Conservation (phyloP, 495 filamentous ascomycete species). For the Hypoxylon fuscum region DNA sequence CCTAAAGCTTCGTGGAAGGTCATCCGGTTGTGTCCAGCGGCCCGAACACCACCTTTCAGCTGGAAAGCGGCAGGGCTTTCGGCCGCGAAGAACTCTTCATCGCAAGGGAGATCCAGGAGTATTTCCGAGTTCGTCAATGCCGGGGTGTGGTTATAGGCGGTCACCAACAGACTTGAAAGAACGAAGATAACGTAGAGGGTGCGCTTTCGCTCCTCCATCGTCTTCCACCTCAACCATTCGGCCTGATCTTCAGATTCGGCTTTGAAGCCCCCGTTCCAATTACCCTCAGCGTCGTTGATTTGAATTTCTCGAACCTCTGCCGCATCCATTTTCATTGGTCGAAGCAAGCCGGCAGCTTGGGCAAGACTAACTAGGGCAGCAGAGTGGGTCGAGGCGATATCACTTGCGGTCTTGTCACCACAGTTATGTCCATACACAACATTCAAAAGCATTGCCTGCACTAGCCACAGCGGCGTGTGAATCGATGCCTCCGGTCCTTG, state of each 20-base stretch:
- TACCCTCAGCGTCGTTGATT: slow-evolving; percentile 58
- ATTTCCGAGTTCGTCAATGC: slow-evolving; percentile 96
- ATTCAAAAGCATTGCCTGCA: slow-evolving; percentile 98
- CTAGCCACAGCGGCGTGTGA: slow-evolving; percentile 92
- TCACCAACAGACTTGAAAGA: slow-evolving; percentile 88
- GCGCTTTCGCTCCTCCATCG: slow-evolving; percentile 89
- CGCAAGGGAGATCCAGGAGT: slow-evolving; percentile 87
- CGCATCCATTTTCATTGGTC: slow-evolving; percentile 58
- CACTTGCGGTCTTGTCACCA: slow-evolving; percentile 87
- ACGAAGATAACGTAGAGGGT: slow-evolving; percentile 91
- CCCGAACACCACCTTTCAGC: slow-evolving; percentile 73
- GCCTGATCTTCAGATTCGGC: slow-evolving; percentile 72
- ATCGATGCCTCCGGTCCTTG: slow-evolving; percentile 70
- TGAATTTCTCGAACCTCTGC: slow-evolving; percentile 48
- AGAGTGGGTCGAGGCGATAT: slow-evolving; percentile 92
- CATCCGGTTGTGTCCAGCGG: slow-evolving; percentile 70
- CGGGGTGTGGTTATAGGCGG: slow-evolving; percentile 91
- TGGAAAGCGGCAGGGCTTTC: slow-evolving; percentile 82
- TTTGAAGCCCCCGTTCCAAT: slow-evolving; percentile 56
- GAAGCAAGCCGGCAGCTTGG: slow-evolving; percentile 80
- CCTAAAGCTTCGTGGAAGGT: slow-evolving; percentile 81
- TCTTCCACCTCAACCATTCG: slow-evolving; percentile 91
- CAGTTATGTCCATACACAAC: slow-evolving; percentile 96
- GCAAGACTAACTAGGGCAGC: slow-evolving; percentile 91
- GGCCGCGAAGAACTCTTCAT: slow-evolving; percentile 90